Evolutionary conservation across 148 eudicot species (phyloP), one percentile per base, ranked within the genome.

Genomic region (Dianthus caryophyllus): DNA sequence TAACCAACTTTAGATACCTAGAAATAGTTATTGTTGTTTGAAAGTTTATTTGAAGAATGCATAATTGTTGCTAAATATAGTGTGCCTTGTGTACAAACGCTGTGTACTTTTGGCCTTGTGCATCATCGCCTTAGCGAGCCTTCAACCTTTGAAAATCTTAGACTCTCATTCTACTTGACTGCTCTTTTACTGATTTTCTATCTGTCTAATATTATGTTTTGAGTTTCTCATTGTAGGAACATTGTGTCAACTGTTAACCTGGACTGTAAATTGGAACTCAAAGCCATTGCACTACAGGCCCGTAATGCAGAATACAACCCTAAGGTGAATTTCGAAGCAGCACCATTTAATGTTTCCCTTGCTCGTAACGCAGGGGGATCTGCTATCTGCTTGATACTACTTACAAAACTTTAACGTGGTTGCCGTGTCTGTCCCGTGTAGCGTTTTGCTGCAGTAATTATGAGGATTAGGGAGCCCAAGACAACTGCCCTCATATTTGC

Each of bases 391-490:
- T 9, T 63, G 52, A 10, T 52, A 15, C 25, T 31, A 5, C 31
- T 16, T 47, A 33, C 10, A 30, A 10, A 43, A 65, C 46, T 52
- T 60, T 7, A 33, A 30, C 26, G 7, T 61, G 25, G 27, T 39
- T 61, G 1, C 46, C 21, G 43, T 17, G 41, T 24, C 10, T 69
- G 56, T 50, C 41, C 22, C 49, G 27, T 71, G 20, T 76, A 90
- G 97, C 97, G 97, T 85, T 90, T 90, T 78, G 94, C 97, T 81
- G 97, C 97, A 16, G 97, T 90, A 12, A 90, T 90, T 49, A 90
- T 90, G 97, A 79, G 97, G 79, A 87, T 90, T 26, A 87, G 97
- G 64, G 97, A 90, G 31, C 97, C 97, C 64, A 90, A 90, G 78
- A 90, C 97, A 0, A 90, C 97, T 25, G 94, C 97, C 2, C 59